Evolutionary conservation across 352 stramenopile species (phyloP).

Genomic region (Peronospora farinosa): DNA sequence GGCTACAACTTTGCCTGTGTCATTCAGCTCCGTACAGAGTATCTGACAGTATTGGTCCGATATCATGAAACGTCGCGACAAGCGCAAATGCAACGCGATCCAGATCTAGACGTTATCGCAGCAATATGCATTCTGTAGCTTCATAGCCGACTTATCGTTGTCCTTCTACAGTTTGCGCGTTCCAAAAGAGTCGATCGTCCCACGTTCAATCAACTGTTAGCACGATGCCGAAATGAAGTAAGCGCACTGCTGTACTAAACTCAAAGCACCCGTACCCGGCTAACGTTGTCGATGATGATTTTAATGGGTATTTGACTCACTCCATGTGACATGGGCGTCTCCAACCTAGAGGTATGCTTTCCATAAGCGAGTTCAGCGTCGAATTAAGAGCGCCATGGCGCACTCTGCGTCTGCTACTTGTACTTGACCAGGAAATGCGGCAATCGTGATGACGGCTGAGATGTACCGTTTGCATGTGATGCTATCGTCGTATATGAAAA

Average conservation of each 20-base stretch:
- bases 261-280: conserved; percentile 41
- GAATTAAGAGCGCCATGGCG: conserved; percentile 49
- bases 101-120: conserved; percentile 46
- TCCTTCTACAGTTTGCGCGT: no score
- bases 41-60: no score
- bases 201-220: conserved; percentile 90
- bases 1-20: not conserved
- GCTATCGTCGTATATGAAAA: no score
- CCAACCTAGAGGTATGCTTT: conserved; percentile 76
- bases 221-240: not conserved
- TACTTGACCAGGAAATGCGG: conserved; percentile 65
- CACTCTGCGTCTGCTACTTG: conserved; percentile 63
- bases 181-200: conserved; percentile 13
- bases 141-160: conserved; percentile 88
- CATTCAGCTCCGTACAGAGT: no score
- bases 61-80: conserved; percentile 38
- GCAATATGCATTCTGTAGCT: conserved; percentile 88
- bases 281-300: conserved; percentile 90
- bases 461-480: no score
- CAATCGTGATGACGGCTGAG: conserved; percentile 25
- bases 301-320: conserved; percentile 98
- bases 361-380: conserved; percentile 60
- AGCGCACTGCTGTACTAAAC: no score
- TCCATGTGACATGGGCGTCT: conserved; percentile 89
- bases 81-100: conserved; percentile 40